These are phyloP conservation scores for Hygrophila difformis DNA, from an alignment of 257 asterid species.

Conservation along the genomic window DNA sequence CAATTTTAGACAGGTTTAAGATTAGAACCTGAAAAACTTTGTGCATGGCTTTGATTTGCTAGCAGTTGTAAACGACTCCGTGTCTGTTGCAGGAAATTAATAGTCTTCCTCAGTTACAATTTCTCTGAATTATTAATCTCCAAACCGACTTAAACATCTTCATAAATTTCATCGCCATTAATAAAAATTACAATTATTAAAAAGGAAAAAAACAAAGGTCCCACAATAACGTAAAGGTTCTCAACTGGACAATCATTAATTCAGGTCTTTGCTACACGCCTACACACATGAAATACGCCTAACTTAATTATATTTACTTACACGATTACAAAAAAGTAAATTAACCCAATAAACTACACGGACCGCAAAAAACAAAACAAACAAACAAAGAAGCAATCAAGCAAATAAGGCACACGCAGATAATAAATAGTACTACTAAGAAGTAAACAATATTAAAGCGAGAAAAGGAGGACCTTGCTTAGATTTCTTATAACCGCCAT, in stretches of 20 bases:
- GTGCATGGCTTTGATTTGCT: slow-evolving; percentile 93
- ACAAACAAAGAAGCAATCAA: neutral
- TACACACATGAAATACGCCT: too few relatives aligned
- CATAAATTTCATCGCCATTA: slow-evolving; percentile 10
- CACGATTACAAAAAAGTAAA: too few relatives aligned
- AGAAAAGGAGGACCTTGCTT: slow-evolving; percentile 33
- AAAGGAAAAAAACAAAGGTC: neutral
- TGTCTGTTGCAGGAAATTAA: slow-evolving; percentile 71
- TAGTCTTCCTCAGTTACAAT: slow-evolving; percentile 36
- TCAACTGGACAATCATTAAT: too few relatives aligned
- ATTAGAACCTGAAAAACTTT: slow-evolving; percentile 88
- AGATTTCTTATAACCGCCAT: slow-evolving; percentile 38
- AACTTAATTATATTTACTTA: too few relatives aligned
- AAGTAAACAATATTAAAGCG: neutral
- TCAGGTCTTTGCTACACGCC: too few relatives aligned
- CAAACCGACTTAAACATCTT: slow-evolving; percentile 20
- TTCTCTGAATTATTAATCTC: slow-evolving; percentile 28
- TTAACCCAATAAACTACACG: too few relatives aligned
- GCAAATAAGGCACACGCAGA: slow-evolving; percentile 9
- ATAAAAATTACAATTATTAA: neutral
- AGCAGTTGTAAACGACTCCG: slow-evolving; percentile 69
- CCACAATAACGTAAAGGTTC: too few relatives aligned
- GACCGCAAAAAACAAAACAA: neutral
- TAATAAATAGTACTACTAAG: neutral
- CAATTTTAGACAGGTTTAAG: slow-evolving; percentile 49